Base-by-base conservation (phyloP, 371 early-diverging fungal species). In the Mucor indicus region DNA sequence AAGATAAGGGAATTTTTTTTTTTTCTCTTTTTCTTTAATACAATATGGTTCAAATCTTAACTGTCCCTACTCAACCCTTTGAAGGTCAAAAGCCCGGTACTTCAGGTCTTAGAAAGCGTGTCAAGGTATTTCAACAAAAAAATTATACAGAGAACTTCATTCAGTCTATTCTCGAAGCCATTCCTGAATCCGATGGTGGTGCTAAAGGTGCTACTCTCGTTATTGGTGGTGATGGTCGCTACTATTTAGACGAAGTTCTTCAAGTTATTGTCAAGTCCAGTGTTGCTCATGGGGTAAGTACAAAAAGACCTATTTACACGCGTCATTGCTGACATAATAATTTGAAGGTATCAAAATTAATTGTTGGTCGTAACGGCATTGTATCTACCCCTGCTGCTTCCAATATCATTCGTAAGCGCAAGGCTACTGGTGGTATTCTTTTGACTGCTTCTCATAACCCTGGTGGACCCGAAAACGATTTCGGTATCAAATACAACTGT, bases 391-490 rank as follows among this genome's bases (percentile, higher is more conserved):
- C 96, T n/a, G 97, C 97, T 30, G 95, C 87, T 4, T 96, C 96
- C 16, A 87, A 96, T 59, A 68, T 96, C 25, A 97, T 98, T 59
- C 85, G 95, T 50, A 87, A 89, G 58, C 78, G 75, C 62, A 76
- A 88, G 54, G 93, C 96, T 24, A 89, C 91, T 10, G 87, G 94
- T 54, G 96, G 96, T 51, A 96, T 98, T 46, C 81, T 98, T 40
- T 72, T 98, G 57, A 96, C 96, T 22, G 98, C 98, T 9, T 93
- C 93, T 30, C 98, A 98, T 77, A 98, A 98, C 77, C 97, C 98
- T 24, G 98, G 98, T 51, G 98, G 98, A 44, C 96, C 96, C 32
- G 86, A 93, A 8, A 88, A 91, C 59, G 98, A 98, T 69, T 98
- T 98, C 77, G 98, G 98, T 51, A 95, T 98, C 72, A 98, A 98